Conservation (phyloP, 345 rosid genomes). For the Syzygium grande region DNA sequence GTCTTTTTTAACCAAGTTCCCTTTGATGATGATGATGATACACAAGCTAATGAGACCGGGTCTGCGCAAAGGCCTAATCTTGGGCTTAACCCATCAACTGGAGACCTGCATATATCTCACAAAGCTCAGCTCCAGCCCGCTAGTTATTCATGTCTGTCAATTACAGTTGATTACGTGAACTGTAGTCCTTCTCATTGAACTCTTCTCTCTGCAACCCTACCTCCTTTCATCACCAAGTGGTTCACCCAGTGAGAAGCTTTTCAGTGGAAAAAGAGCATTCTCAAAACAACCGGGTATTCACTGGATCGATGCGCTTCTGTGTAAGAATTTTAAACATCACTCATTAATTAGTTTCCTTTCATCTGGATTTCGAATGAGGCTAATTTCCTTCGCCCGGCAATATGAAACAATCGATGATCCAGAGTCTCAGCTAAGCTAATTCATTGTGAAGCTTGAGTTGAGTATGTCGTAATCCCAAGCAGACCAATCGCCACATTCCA, state of each 20-base stretch:
- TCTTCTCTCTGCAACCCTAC: not conserved
- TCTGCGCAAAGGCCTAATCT: not conserved
- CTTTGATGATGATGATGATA: not conserved
- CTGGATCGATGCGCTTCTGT: not conserved
- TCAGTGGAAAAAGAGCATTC: not conserved
- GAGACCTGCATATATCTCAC: not conserved
- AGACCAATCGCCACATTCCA: not conserved
- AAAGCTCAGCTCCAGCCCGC: not conserved
- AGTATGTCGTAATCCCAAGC: not conserved
- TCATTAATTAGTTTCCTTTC: not conserved
- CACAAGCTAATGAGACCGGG: not conserved
- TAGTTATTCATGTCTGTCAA: not conserved
- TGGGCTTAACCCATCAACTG: not conserved
- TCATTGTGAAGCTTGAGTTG: not conserved
- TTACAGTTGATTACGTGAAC: not conserved
- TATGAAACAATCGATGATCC: not conserved
- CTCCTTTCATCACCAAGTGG: not conserved
- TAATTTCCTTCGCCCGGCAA: not conserved
- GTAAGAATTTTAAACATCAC: not conserved
- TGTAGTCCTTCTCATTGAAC: not conserved
- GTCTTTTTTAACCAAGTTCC: not conserved
- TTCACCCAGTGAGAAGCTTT: not conserved
- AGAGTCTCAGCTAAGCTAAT: not conserved
- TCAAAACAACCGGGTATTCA: not conserved
- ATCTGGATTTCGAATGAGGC: not conserved